These are phyloP conservation scores for Thermochaetoides thermophila DNA, from an alignment of 495 filamentous ascomycete species.

Conservation along the genomic window DNA sequence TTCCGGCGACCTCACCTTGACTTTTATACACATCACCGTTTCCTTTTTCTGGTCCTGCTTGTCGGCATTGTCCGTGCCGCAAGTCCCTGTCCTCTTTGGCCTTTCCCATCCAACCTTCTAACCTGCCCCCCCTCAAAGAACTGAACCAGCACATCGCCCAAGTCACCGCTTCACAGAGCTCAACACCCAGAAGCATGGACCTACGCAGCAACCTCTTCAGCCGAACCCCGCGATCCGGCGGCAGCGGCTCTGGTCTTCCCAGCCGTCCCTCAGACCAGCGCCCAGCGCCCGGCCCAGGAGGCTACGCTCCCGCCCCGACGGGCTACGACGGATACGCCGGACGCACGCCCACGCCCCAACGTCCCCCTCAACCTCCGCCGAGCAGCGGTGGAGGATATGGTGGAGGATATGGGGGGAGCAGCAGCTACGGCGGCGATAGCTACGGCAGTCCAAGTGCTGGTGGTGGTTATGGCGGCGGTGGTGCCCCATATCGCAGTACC, in stretches of 20 bases:
- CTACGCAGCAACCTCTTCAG: conserved; percentile 27
- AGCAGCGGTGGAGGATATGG: conserved; percentile 1
- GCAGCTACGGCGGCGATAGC: conserved; percentile 3
- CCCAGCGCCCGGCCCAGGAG: conserved; percentile 5
- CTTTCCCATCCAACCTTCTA: too few relatives aligned
- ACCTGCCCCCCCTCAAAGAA: too few relatives aligned
- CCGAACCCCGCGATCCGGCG: conserved; percentile 11
- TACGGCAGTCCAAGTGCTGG: too few relatives aligned
- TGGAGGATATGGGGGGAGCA: too few relatives aligned
- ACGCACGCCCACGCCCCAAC: conserved; percentile 4
- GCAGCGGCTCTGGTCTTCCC: conserved; percentile 14
- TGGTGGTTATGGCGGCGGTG: conserved; percentile 9
- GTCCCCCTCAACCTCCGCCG: conserved; percentile 5
- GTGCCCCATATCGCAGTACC: neutral
- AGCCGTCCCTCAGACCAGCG: conserved; percentile 17
- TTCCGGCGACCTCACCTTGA: neutral
- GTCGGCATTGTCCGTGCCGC: too few relatives aligned
- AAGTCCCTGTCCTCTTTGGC: too few relatives aligned
- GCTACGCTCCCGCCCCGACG: conserved; percentile 8
- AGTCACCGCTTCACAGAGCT: too few relatives aligned
- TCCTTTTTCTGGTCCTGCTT: too few relatives aligned
- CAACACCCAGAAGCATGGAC: conserved; percentile 21
- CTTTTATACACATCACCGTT: neutral
- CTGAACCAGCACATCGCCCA: too few relatives aligned
- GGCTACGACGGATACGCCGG: conserved; percentile 11